These are phyloP conservation scores for Euryodendron excelsum DNA, from an alignment of 148 eudicot genomes.

Conservation along the genomic window DNA sequence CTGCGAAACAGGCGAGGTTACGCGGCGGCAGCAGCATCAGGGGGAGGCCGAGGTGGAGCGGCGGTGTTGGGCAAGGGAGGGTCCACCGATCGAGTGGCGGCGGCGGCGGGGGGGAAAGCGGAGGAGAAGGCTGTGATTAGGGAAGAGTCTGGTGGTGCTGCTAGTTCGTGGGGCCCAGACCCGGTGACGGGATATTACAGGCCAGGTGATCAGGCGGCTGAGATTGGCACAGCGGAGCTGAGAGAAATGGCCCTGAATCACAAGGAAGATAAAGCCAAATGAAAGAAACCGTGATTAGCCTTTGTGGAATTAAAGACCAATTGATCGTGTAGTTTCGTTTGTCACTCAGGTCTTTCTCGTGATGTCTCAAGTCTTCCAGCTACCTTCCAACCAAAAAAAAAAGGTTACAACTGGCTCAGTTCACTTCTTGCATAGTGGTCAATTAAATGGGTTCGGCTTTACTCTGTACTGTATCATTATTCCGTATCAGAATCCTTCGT, in stretches of 20 bases:
- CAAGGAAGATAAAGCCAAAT: background rate
- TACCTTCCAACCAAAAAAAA: too few relatives aligned
- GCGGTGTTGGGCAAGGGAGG: background rate
- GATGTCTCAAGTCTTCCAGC: too few relatives aligned
- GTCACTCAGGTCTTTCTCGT: too few relatives aligned
- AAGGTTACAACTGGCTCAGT: too few relatives aligned
- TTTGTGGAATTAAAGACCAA: too few relatives aligned
- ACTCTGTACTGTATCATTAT: too few relatives aligned
- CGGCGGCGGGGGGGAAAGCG: background rate
- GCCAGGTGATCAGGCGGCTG: conserved; percentile 10
- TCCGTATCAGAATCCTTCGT: too few relatives aligned
- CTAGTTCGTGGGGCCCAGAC: conserved; percentile 8
- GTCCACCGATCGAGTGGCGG: background rate
- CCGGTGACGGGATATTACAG: conserved; percentile 15
- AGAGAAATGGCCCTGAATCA: conserved; percentile 6
- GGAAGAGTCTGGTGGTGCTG: background rate
- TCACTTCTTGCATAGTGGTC: too few relatives aligned
- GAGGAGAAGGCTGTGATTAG: conserved; percentile 20
- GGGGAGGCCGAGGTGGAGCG: conserved; percentile 1
- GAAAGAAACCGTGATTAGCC: too few relatives aligned
- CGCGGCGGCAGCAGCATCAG: conserved; percentile 17
- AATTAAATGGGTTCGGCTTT: too few relatives aligned
- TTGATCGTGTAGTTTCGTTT: too few relatives aligned
- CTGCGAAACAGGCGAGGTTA: conserved; percentile 25
- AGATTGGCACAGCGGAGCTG: conserved; percentile 6